Evolutionary conservation across 768 basidiomycete species (phyloP).

Genomic region (Xanthoconium stramineum): DNA sequence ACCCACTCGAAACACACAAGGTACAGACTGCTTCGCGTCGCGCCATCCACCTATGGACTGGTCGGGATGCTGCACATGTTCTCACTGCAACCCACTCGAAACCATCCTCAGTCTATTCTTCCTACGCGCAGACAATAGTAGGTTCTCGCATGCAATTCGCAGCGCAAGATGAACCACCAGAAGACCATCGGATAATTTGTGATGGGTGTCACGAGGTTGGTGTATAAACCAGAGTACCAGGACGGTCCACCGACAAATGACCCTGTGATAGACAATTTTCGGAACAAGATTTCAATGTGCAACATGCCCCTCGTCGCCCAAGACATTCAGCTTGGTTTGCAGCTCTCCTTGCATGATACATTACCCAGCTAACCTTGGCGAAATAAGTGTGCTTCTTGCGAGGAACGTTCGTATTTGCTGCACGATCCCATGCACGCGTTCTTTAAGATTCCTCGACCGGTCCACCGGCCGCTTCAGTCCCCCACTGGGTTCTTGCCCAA

Average conservation of each 20-base stretch:
- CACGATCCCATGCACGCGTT: conserved; percentile 88
- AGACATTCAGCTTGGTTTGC: conserved; percentile 68
- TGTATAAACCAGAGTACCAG: background rate
- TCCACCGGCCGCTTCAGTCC: conserved; percentile 58
- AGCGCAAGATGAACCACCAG: conserved; percentile 28
- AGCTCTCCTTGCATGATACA: background rate
- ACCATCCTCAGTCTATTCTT: conserved; percentile 56
- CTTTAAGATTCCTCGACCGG: conserved; percentile 81
- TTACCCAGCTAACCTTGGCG: background rate
- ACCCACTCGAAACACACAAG: conserved; percentile 70
- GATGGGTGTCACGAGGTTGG: conserved; percentile 58
- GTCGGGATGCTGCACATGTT: conserved; percentile 66
- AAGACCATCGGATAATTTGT: conserved; percentile 61
- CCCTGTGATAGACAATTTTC: conserved; percentile 53
- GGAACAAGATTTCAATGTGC: conserved; percentile 89
- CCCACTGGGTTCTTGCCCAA: conserved; percentile 62
- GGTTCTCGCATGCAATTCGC: conserved; percentile 41
- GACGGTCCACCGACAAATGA: background rate
- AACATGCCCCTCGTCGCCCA: conserved; percentile 75
- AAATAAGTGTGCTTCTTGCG: conserved; percentile 74
- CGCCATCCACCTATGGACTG: conserved; percentile 74
- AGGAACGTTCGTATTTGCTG: conserved; percentile 67
- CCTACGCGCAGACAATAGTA: conserved; percentile 67
- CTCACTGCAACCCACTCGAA: conserved; percentile 47
- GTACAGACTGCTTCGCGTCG: conserved; percentile 73